A percentile compares a stretch with the other conserved stretches of the same genome.
Evolutionary conservation across 331 rosid species (phyloP).

Genomic region (Pyrus hybrid): DNA sequence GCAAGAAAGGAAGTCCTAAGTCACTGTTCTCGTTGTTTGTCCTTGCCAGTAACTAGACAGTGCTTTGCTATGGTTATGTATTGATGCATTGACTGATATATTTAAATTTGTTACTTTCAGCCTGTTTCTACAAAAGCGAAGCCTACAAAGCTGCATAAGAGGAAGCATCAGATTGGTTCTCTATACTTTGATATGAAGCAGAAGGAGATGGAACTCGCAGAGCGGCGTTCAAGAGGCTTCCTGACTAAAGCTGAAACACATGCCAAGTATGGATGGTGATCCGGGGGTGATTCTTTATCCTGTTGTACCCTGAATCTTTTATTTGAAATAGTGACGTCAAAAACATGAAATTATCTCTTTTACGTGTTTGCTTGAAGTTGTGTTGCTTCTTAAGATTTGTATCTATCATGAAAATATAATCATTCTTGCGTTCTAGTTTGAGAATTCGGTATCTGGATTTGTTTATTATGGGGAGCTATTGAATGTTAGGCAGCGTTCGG

Average conservation of each 20-base stretch:
- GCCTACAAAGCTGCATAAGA: slow-evolving; percentile 84
- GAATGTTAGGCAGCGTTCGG: background rate
- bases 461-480: background rate
- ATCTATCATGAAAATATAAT: background rate
- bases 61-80: too few relatives aligned
- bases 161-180: slow-evolving; percentile 94
- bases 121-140: slow-evolving; percentile 72
- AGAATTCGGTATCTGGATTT: background rate
- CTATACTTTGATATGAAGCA: slow-evolving; percentile 79
- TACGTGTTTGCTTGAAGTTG: background rate
- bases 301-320: background rate
- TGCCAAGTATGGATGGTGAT: slow-evolving; percentile 97
- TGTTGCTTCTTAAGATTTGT: background rate
- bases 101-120: slow-evolving; percentile 14
- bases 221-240: slow-evolving; percentile 81
- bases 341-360: background rate
- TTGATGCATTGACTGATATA: background rate
- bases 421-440: background rate
- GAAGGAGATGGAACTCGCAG: slow-evolving; percentile 73
- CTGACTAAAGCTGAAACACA: slow-evolving; percentile 97
- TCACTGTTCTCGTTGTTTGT: background rate
- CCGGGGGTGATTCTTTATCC: background rate
- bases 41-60: background rate
- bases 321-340: background rate
- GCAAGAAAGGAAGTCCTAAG: background rate